Evolutionary conservation across 1,284 basidiomycete species (phyloP).

Genomic region (Hypsizygus ulmarius): DNA sequence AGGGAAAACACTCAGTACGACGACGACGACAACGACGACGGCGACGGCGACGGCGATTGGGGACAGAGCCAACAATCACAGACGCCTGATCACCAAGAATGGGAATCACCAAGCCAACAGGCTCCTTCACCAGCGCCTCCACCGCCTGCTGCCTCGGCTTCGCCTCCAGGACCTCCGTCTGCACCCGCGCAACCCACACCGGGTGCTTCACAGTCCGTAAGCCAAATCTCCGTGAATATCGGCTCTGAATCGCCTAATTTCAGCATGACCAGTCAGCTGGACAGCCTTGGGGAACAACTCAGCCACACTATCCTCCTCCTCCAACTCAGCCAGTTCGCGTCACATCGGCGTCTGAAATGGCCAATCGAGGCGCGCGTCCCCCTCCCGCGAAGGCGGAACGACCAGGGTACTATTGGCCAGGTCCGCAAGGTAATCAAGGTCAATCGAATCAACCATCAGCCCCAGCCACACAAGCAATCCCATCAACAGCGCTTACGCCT

Average conservation of each 20-base stretch:
- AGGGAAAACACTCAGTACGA: conserved; percentile 2
- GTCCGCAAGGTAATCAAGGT: conserved; percentile 5
- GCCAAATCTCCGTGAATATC: conserved; percentile 12
- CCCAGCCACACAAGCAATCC: conserved; percentile 10
- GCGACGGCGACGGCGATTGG: conserved; percentile 10
- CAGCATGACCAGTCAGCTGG: conserved; percentile 22
- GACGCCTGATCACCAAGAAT: conserved; percentile 9
- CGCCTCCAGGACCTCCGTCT: conserved; percentile 5
- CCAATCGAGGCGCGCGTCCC: conserved; percentile 15
- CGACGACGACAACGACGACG: conserved; percentile 1
- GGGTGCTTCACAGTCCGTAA: conserved; percentile 6
- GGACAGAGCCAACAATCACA: conserved; percentile 2
- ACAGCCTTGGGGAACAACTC: conserved; percentile 17
- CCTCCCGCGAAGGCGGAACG: conserved; percentile 4
- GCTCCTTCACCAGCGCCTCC: conserved; percentile 1
- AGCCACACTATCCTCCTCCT: conserved; percentile 12
- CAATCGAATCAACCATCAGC: conserved; percentile 10
- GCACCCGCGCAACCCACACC: not conserved
- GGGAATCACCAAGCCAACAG: conserved; percentile 14
- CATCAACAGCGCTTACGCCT: conserved; percentile 11
- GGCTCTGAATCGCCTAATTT: conserved; percentile 7
- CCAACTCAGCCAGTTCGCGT: conserved; percentile 4
- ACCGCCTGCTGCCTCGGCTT: conserved; percentile 2
- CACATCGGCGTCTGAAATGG: conserved; percentile 18
- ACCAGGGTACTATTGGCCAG: conserved; percentile 17